Conservation (phyloP, 768 basidiomycete genomes). For the Lactifluus subvellereus region DNA sequence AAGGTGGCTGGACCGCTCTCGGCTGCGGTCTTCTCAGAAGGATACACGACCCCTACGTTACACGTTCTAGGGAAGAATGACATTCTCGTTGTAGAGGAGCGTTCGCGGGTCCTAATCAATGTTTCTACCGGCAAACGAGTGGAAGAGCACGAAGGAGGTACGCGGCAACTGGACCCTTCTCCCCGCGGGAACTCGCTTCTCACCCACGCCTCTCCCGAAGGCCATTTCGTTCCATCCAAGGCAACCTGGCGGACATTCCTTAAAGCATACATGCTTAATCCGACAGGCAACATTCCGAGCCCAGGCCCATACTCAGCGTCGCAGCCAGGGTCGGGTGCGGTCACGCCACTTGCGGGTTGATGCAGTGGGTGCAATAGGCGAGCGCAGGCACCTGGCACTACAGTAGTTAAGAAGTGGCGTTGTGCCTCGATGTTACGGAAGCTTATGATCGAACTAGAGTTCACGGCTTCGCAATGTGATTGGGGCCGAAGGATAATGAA, state of each 20-base stretch:
- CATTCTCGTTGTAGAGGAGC: conserved; percentile 65
- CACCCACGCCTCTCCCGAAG: conserved; percentile 33
- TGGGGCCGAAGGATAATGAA: conserved; percentile 3
- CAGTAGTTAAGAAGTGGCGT: conserved; percentile 1
- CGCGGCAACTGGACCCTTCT: conserved; percentile 22
- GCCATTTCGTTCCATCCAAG: conserved; percentile 80
- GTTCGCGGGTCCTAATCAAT: conserved; percentile 51
- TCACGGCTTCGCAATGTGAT: not conserved
- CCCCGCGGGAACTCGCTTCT: not conserved
- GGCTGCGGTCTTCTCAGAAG: conserved; percentile 43
- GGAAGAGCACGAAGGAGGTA: conserved; percentile 77
- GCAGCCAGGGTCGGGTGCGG: conserved; percentile 41
- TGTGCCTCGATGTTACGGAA: conserved; percentile 7
- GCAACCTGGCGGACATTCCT: conserved; percentile 73
- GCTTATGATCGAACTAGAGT: conserved; percentile 10
- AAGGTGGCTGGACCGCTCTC: conserved; percentile 42
- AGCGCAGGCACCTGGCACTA: conserved; percentile 1
- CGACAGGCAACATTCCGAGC: conserved; percentile 41
- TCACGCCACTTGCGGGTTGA: conserved; percentile 35
- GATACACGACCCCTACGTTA: conserved; percentile 64
- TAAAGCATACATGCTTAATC: conserved; percentile 55
- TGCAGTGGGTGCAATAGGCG: not conserved
- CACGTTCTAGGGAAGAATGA: conserved; percentile 77
- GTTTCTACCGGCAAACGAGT: conserved; percentile 54
- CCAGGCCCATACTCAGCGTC: conserved; percentile 35